Base-by-base conservation (phyloP, 1,284 basidiomycete genomes). In the Ustilago cynodontis region DNA sequence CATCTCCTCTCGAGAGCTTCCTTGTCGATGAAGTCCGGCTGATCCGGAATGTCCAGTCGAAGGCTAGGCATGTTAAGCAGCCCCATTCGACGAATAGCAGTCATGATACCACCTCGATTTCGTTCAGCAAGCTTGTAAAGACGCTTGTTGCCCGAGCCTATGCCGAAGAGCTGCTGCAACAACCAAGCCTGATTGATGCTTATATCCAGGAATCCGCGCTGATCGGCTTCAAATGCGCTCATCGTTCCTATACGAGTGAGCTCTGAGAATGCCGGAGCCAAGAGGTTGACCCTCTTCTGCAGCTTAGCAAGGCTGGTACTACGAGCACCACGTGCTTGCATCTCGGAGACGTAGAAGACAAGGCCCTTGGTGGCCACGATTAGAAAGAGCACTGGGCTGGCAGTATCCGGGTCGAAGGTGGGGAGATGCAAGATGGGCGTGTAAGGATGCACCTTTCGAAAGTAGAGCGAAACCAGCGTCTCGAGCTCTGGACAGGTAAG, bases 161-260 rank as follows among this genome's bases (percentile, higher is more conserved):
- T 59, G 10, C 65, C 65, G 22, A 66, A 66, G 22, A 63, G 59
- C 43, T 66, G 65, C 41, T 66, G 65, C 10, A 66, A 26, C 0
- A 61, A 26, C 65, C 65, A 66, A 20, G 65, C 59, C 37, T 61
- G 59, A 18, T 62, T 66, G 65, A 66, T 60, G 50, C 24, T 29
- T 16, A 66, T 51, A 41, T 66, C 59, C n/a, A 47, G 57, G 26
- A 60, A 66, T 6, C 50, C 65, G 24, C 58, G 45, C 50, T 66
- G 65, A 29, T 66, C 65, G 24, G 65, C 65, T 41, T 62, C 65
- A 41, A 62, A 66, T 13, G 58, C 65, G 29, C 65, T 66, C 65
- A 68, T 68, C 20, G 57, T 58, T 24, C 65, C 65, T 20, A 68
- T 68, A 3, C 65, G 57, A 8, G 55, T 50, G 20, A 68, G 60